A percentile compares a stretch with the other conserved stretches of the same genome.
Evolutionary conservation across 805 yeast species (phyloP).

Genomic region (Clavispora vitiphila): DNA sequence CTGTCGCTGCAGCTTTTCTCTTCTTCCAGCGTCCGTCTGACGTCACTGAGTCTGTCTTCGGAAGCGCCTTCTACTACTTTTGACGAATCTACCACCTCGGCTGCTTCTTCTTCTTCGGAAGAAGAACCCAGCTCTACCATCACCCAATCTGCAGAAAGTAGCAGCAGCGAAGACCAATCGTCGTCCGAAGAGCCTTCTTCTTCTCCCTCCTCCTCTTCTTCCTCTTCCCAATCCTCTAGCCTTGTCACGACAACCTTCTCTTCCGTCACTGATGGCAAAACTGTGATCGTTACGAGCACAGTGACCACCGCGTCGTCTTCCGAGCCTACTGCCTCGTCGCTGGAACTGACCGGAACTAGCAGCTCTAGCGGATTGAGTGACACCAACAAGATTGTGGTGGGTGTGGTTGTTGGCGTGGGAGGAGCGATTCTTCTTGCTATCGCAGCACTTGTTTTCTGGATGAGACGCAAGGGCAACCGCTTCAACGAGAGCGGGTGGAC

Average conservation of each 20-base stretch:
- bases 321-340: constrained; percentile 21
- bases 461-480: constrained; percentile 30
- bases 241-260: constrained; percentile 21
- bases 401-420: constrained; percentile 45
- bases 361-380: constrained; percentile 33
- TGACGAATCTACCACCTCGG: too few species aligned
- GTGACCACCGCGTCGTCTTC: constrained; percentile 19
- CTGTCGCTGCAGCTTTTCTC: too few species aligned
- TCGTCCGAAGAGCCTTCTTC: neutral
- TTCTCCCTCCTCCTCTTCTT: neutral
- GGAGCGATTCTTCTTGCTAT: constrained; percentile 37
- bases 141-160: neutral
- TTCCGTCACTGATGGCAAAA: constrained; percentile 32
- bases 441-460: constrained; percentile 27
- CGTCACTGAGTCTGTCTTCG: too few species aligned
- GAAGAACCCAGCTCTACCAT: neutral
- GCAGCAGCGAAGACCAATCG: neutral
- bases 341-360: constrained; percentile 7
- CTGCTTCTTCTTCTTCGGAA: neutral
- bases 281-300: constrained; percentile 38
- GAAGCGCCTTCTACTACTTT: neutral
- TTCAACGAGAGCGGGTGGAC: constrained; percentile 35
- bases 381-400: constrained; percentile 41
- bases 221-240: neutral
- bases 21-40: too few species aligned